Percentiles rank a stretch among this genome's conserved stretches.
These are phyloP conservation scores for Periconia sp. DNA, from an alignment of 2,329 filamentous ascomycete genomes.

Conservation along the genomic window DNA sequence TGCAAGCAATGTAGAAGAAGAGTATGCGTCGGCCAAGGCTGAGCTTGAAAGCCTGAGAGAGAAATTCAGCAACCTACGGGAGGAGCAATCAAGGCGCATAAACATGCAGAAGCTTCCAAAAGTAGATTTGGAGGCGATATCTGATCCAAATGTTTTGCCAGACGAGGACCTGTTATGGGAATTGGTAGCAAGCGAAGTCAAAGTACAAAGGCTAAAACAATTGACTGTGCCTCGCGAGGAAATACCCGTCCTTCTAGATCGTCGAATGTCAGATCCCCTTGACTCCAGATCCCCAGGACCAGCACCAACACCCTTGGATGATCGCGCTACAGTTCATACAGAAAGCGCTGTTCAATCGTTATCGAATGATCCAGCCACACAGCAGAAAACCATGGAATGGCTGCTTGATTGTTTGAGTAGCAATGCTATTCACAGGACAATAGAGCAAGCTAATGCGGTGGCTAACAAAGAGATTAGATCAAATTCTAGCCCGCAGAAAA, in stretches of 20 bases:
- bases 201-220: constrained; percentile 5
- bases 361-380: neutral
- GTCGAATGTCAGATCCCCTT: constrained; percentile 3
- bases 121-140: neutral
- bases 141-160: neutral
- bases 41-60: constrained; percentile 6
- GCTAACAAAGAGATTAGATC: too few relatives aligned
- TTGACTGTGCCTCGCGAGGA: neutral
- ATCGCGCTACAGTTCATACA: neutral
- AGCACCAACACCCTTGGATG: neutral
- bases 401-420: constrained; percentile 5
- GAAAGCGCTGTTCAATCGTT: constrained; percentile 1
- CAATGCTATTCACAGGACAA: constrained; percentile 7
- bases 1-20: neutral
- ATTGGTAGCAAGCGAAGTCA: constrained; percentile 5
- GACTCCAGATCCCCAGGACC: neutral
- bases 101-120: neutral
- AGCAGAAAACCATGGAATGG: constrained; percentile 8
- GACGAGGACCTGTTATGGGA: neutral
- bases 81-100: constrained; percentile 2
- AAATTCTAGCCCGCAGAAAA: too few relatives aligned
- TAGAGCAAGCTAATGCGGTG: too few relatives aligned
- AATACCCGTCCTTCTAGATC: neutral
- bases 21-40: constrained; percentile 3
- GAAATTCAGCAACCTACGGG: constrained; percentile 9